Evolutionary conservation across 2,329 filamentous ascomycete species (phyloP).

Genomic region (Taxawa tesnikishii): DNA sequence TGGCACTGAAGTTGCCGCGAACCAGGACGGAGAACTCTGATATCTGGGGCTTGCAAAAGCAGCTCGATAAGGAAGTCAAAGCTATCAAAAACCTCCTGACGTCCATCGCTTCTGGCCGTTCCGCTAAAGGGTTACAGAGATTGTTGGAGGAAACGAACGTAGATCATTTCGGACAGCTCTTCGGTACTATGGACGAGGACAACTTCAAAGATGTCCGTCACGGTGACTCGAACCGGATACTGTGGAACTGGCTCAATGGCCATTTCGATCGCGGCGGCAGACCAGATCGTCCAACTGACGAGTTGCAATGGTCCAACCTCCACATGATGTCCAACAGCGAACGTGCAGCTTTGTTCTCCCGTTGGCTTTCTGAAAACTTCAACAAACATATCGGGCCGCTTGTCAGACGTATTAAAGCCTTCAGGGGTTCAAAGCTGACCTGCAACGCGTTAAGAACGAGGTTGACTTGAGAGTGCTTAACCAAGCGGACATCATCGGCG

Average conservation of each 20-base stretch:
- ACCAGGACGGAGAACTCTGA: constrained; percentile 28
- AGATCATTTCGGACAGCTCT: constrained; percentile 11
- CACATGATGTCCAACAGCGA: constrained; percentile 3
- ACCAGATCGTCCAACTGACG: background rate
- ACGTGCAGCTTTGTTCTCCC: constrained; percentile 3
- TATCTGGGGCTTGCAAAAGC: constrained; percentile 15
- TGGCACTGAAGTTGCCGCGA: constrained; percentile 18
- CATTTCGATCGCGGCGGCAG: background rate
- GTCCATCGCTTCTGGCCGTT: constrained; percentile 1
- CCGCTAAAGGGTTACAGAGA: constrained; percentile 4
- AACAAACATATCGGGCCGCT: constrained; percentile 10
- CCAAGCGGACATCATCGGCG: constrained; percentile 40
- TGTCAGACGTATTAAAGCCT: constrained; percentile 8
- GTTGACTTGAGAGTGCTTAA: constrained; percentile 25
- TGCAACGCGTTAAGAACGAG: constrained; percentile 23
- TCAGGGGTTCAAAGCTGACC: constrained; percentile 8
- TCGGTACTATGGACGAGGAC: constrained; percentile 12
- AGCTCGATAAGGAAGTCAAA: constrained; percentile 10
- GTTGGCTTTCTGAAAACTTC: constrained; percentile 9
- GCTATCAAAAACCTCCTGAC: constrained; percentile 10
- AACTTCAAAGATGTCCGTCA: no score
- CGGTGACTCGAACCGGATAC: no score
- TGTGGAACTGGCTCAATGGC: no score
- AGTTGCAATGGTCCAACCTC: background rate
- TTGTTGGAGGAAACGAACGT: constrained; percentile 10